Percentiles rank a stretch among this genome's conserved stretches.
Conservation (phyloP, 2,329 filamentous ascomycete genomes). For the Pseudogymnoascus sp. region DNA sequence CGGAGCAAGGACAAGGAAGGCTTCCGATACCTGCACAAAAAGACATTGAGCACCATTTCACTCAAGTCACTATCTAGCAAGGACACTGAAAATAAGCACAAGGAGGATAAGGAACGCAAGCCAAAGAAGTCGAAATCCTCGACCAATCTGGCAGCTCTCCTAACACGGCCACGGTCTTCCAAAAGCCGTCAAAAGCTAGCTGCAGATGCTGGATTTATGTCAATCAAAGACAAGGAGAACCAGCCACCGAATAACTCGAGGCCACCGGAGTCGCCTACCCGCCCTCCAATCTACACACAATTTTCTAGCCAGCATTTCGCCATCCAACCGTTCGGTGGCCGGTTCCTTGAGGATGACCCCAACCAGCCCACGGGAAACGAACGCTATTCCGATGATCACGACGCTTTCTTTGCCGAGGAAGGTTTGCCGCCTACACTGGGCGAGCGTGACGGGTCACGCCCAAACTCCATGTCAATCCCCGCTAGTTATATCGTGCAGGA, state of each 20-base stretch:
- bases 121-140: slow-evolving; percentile 75
- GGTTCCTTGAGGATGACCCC: slow-evolving; percentile 30
- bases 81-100: slow-evolving; percentile 31
- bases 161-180: slow-evolving; percentile 65
- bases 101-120: slow-evolving; percentile 44
- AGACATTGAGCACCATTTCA: slow-evolving; percentile 35
- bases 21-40: slow-evolving; percentile 36
- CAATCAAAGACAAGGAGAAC: slow-evolving; percentile 72
- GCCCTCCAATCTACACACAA: slow-evolving; percentile 69
- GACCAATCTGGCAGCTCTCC: slow-evolving; percentile 68
- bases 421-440: slow-evolving; percentile 23
- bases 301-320: slow-evolving; percentile 43
- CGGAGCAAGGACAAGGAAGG: slow-evolving; percentile 28
- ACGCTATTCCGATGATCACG: slow-evolving; percentile 24
- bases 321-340: slow-evolving; percentile 32
- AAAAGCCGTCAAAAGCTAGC: slow-evolving; percentile 51
- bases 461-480: slow-evolving; percentile 28
- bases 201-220: slow-evolving; percentile 42
- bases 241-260: slow-evolving; percentile 49
- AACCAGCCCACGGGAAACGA: slow-evolving; percentile 28
- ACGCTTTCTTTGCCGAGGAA: not conserved
- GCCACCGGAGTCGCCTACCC: slow-evolving; percentile 32
- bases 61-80: slow-evolving; percentile 36
- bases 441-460: slow-evolving; percentile 22
- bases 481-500: slow-evolving; percentile 29